A percentile compares a stretch with the other conserved stretches of the same genome.
These are phyloP conservation scores for Wickerhamiella lipophila DNA, from an alignment of 805 yeast genomes.

Conservation along the genomic window DNA sequence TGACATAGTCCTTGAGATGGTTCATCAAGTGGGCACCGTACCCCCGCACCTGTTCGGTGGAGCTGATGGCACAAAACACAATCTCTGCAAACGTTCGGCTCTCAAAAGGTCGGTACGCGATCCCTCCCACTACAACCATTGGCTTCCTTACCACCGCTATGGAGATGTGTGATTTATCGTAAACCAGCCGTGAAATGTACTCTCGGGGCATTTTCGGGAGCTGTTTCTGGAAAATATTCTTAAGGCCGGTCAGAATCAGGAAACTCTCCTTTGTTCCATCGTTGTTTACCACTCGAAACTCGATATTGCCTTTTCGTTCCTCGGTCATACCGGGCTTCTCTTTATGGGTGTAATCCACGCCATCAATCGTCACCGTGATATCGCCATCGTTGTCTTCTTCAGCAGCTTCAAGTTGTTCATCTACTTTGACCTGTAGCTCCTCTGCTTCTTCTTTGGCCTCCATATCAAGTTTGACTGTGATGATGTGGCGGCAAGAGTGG, in stretches of 20 bases:
- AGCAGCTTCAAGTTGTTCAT: conserved; percentile 17
- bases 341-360: conserved; percentile 65
- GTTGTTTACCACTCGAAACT: conserved; percentile 91
- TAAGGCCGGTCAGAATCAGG: conserved; percentile 87
- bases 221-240: conserved; percentile 93
- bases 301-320: conserved; percentile 85
- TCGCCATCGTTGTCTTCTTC: conserved; percentile 26
- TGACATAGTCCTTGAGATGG: conserved; percentile 89
- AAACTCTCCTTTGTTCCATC: conserved; percentile 77
- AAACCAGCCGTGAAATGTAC: conserved; percentile 86
- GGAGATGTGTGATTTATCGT: conserved; percentile 85
- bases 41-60: conserved; percentile 96
- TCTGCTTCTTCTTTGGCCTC: conserved; percentile 13
- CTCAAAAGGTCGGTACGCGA: conserved; percentile 89
- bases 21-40: conserved; percentile 99
- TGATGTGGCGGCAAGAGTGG: neutral
- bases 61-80: conserved; percentile 94
- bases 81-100: conserved; percentile 89
- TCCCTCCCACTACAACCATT: conserved; percentile 93
- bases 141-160: conserved; percentile 94
- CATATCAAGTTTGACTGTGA: neutral
- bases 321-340: conserved; percentile 92
- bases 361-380: conserved; percentile 56
- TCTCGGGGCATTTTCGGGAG: conserved; percentile 98
- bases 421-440: conserved; percentile 22